These are phyloP conservation scores for Celoporthe dispersa DNA, from an alignment of 2,329 filamentous ascomycete genomes.

Conservation along the genomic window DNA sequence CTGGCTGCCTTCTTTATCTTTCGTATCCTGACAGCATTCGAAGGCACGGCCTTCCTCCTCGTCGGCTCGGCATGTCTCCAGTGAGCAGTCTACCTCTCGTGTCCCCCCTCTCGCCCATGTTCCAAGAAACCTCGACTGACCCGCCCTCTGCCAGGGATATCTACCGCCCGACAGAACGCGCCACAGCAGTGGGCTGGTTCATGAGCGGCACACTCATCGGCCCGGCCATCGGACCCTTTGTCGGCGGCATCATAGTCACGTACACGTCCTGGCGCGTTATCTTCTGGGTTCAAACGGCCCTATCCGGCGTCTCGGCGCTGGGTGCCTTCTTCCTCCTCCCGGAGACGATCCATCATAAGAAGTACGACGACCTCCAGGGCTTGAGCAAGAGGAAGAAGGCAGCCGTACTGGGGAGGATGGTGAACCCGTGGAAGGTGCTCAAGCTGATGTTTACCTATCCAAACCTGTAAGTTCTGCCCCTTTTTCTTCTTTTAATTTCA, in stretches of 20 bases:
- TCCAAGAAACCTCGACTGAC: not conserved
- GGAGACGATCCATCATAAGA: conserved; percentile 67
- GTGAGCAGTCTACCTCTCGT: conserved; percentile 21
- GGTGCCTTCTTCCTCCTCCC: conserved; percentile 65
- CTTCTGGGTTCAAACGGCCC: conserved; percentile 71
- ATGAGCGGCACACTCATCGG: conserved; percentile 68
- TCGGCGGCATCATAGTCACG: conserved; percentile 72
- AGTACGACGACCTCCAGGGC: conserved; percentile 58
- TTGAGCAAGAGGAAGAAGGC: conserved; percentile 48
- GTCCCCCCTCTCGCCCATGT: no score
- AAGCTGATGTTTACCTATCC: conserved; percentile 62
- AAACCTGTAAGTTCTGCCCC: conserved; percentile 43
- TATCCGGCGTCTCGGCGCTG: conserved; percentile 60
- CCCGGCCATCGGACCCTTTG: conserved; percentile 65
- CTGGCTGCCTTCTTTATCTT: conserved; percentile 70
- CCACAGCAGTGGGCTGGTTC: conserved; percentile 70
- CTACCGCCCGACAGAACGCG: conserved; percentile 64
- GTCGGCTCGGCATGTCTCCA: conserved; percentile 69
- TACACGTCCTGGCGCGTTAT: conserved; percentile 69
- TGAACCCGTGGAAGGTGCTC: conserved; percentile 63
- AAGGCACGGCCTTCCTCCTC: conserved; percentile 70
- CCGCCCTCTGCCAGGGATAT: conserved; percentile 45
- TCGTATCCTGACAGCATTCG: conserved; percentile 70
- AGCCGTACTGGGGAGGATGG: conserved; percentile 59
- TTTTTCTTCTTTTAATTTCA: no score